phyloP scores from a whole-genome alignment of 306 rosid species.

The Prunus padus region DNA sequence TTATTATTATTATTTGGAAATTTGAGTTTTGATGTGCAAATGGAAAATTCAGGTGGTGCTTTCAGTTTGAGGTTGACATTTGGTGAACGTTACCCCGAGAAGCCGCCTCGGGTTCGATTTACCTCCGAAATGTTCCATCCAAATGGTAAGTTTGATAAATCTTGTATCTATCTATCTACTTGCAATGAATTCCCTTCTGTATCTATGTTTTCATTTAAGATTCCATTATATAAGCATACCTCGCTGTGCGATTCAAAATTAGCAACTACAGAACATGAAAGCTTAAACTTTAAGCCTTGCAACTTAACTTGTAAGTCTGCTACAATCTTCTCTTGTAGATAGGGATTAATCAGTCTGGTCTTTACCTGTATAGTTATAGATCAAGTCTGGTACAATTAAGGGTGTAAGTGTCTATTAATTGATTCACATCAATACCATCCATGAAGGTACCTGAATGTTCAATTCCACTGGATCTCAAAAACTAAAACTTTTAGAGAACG shows the following conservation, averaged over 20 bases:
- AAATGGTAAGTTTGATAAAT: slow-evolving; percentile 22
- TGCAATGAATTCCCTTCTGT: not conserved
- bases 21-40: not conserved
- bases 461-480: no score
- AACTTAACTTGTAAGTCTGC: not conserved
- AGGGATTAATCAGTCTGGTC: not conserved
- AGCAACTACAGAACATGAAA: not conserved
- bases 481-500: no score
- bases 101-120: slow-evolving; percentile 35
- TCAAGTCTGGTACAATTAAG: not conserved
- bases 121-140: slow-evolving; percentile 34
- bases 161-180: not conserved
- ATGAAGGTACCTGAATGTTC: not conserved
- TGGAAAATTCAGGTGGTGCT: slow-evolving; percentile 27
- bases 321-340: not conserved
- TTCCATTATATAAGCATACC: not conserved
- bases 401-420: no score
- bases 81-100: slow-evolving; percentile 28
- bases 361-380: not conserved
- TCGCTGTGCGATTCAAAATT: not conserved
- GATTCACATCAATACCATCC: not conserved
- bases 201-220: not conserved
- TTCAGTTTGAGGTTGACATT: slow-evolving; percentile 35
- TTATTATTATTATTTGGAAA: not conserved
- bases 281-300: not conserved